Base-by-base conservation (phyloP, 1,139 yeast genomes). In the Zygoascus hellenicus region DNA sequence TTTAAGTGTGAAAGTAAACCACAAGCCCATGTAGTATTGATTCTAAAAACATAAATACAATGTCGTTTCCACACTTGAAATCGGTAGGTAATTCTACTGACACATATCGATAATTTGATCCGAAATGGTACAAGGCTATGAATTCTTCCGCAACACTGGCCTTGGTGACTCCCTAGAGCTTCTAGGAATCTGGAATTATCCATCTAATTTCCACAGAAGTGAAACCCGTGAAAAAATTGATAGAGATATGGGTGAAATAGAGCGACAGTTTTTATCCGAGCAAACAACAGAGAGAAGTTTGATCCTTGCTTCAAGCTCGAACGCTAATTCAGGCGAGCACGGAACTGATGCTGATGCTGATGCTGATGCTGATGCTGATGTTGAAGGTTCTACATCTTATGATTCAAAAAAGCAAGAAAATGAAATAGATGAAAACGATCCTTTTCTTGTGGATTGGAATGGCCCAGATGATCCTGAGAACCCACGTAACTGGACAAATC, bases 391-490 rank as follows among this genome's bases (percentile, higher is more conserved):
- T 38, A 16, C 15, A 11, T 19, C 13, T 10, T 33, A 40, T 10
- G 36, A 39, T 1, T 28, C 31, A 4, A 28, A 11, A 26, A 22
- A 32, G 9, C 15, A 33, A n/a, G 15, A 34, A 6, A 15, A 35
- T 30, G 36, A 26, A 1, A 15, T 19, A 17, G 41, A 45, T 2
- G 33, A 16, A n/a, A 32, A 16, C 10, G 56, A 53, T 32, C 57
- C 57, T 5, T 54, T 49, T 39, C 39, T 58, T 28, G 69, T 65
- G 2, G 59, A 51, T 19, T 76, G 77, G 78, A 75, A 75, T 46
- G 74, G 77, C 3, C 72, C 68, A 0, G 69, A 74, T 48, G 84
- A 80, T 56, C 80, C 80, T 0, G 80, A 75, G 43, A 70, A 78
- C 55, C 86, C 87, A 1, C 59, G 63, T 37, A 81, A 80, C 59